A percentile compares a stretch with the other conserved stretches of the same genome.
These are phyloP conservation scores for Globisporangium mamillatum DNA, from an alignment of 352 stramenopile species.

Conservation along the genomic window DNA sequence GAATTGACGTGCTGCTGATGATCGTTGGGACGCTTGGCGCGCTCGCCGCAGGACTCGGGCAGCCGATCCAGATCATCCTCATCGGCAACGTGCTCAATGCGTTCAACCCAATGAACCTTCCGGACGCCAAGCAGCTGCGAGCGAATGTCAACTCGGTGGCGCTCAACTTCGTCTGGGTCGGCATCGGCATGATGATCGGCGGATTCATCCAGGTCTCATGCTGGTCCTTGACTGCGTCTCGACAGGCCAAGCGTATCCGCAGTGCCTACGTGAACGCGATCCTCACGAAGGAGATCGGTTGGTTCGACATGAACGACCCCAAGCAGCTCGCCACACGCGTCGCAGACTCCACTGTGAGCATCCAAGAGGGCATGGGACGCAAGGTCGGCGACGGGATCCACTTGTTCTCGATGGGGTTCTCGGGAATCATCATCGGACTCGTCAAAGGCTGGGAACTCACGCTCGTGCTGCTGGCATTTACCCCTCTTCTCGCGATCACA, in stretches of 20 bases:
- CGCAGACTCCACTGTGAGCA: slow-evolving; percentile 36
- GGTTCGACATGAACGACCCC: slow-evolving; percentile 46
- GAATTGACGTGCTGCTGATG: slow-evolving; percentile 57
- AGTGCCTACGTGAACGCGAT: slow-evolving; percentile 33
- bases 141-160: slow-evolving; percentile 25
- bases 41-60: slow-evolving; percentile 38
- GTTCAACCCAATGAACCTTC: slow-evolving; percentile 48
- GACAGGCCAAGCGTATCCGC: slow-evolving; percentile 45
- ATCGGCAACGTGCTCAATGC: slow-evolving; percentile 72
- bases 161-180: slow-evolving; percentile 25
- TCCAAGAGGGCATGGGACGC: slow-evolving; percentile 64
- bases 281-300: slow-evolving; percentile 37
- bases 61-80: slow-evolving; percentile 71
- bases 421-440: slow-evolving; percentile 62
- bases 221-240: slow-evolving; percentile 58
- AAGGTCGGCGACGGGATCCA: slow-evolving; percentile 61
- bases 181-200: slow-evolving; percentile 22
- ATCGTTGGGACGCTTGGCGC: slow-evolving; percentile 39
- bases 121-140: slow-evolving; percentile 8
- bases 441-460: slow-evolving; percentile 66
- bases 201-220: slow-evolving; percentile 46
- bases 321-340: slow-evolving; percentile 29
- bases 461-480: slow-evolving; percentile 69
- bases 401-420: slow-evolving; percentile 63
- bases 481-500: slow-evolving; percentile 57